Base-by-base conservation (phyloP, 257 asterid genomes). In the Solanum tacnaense region DNA sequence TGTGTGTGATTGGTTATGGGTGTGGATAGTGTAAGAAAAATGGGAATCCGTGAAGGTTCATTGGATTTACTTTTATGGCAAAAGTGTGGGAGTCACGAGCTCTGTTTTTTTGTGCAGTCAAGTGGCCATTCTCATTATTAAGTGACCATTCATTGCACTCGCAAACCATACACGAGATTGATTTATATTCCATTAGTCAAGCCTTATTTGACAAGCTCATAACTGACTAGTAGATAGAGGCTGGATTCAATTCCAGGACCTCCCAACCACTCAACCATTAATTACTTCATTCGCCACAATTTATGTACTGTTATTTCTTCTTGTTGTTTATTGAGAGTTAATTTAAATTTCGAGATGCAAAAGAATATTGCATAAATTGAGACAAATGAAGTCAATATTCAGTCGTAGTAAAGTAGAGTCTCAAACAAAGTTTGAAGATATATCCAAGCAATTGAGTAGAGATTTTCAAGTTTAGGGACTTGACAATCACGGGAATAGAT, bases 11-110 rank as follows among this genome's bases (percentile, higher is more conserved):
- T 82, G 68, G 27, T 23, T 49, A 82, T 82, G 67, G 85, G 39
- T 36, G 9, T 81, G 27, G 18, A 46, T 81, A 10, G 85, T 18
- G 41, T 82, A 49, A 52, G 39, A 16, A 46, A 0, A 46, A 0
- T 49, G 20, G 29, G 0, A 82, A 49, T 82, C 86, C 41, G 70
- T 82, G 70, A 82, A 81, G 1, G 6, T 81, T 15, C 68, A 81
- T 27, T 81, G 85, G 39, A 29, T 46, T 82, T 82, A 49, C 68
- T 29, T 29, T 46, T 56, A 25, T 38, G 89, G 86, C 84, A 65
- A 15, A 31, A 88, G 83, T 58, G 87, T 76, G 73, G 74, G 74
- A 32, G 85, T 90, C 93, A 92, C 90, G 92, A 91, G 76, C 8
- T 71, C 39, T 83, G 89, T 3, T 84, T 78, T 76, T 74, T 90